These are phyloP conservation scores for Fraxinus sp. DNA, from an alignment of 305 asterid genomes.

Conservation along the genomic window DNA sequence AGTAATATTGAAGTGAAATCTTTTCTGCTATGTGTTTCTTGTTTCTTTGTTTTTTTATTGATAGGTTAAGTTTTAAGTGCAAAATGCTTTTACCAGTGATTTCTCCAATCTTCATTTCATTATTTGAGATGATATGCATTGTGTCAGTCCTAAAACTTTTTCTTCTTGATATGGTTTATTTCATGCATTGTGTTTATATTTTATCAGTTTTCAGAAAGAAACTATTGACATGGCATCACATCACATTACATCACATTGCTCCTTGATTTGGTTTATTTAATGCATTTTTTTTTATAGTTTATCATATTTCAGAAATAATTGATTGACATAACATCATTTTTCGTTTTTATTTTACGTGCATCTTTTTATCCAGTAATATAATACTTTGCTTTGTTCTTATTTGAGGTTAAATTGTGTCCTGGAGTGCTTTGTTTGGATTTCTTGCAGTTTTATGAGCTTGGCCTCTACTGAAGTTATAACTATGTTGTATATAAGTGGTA, in stretches of 20 bases:
- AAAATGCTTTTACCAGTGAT: neutral
- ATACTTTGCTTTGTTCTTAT: neutral
- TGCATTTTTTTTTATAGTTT: neutral
- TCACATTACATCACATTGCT: neutral
- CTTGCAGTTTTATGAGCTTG: neutral
- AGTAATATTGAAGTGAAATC: neutral
- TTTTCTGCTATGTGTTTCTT: neutral
- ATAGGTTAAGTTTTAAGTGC: neutral
- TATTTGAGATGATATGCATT: neutral
- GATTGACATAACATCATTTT: neutral
- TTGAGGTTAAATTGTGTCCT: neutral
- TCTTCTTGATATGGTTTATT: neutral
- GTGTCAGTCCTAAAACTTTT: neutral
- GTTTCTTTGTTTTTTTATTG: neutral
- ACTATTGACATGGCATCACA: neutral
- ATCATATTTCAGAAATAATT: neutral
- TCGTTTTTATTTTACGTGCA: neutral
- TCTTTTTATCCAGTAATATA: neutral
- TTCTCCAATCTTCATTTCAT: neutral
- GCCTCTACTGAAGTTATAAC: slow-evolving; percentile 2
- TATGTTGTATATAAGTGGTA: neutral
- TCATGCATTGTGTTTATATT: neutral
- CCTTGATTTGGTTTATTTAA: slow-evolving; percentile 3
- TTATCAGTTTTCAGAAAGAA: neutral
- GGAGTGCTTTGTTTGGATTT: neutral